Percentiles rank a stretch among this genome's conserved stretches.
phyloP scores from a whole-genome alignment of 1,284 basidiomycete genomes.

The Rhizoctonia solani region DNA sequence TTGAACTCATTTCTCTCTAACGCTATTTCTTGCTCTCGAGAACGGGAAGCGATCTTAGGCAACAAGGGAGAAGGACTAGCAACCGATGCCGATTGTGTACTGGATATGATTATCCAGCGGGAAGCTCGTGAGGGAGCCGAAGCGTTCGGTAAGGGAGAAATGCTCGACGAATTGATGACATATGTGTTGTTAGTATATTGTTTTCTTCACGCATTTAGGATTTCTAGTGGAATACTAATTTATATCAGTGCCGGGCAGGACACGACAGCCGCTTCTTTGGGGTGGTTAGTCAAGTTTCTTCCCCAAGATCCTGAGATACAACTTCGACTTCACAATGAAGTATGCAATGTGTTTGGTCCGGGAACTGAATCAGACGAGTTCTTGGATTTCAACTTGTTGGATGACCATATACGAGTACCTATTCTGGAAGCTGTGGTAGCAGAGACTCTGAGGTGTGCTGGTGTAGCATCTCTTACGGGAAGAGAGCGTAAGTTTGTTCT shows the following conservation, averaged over 20 bases:
- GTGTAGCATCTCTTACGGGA: neutral
- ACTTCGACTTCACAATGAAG: constrained; percentile 13
- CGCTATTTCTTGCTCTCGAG: neutral
- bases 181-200: neutral
- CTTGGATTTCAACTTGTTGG: neutral
- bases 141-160: neutral
- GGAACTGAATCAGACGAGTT: neutral
- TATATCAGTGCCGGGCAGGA: constrained; percentile 12
- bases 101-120: constrained; percentile 22
- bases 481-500: neutral
- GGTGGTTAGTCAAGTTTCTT: constrained; percentile 16
- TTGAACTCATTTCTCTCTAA: neutral
- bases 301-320: constrained; percentile 5
- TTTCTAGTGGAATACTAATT: neutral
- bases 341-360: constrained; percentile 13
- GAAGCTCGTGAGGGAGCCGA: constrained; percentile 13
- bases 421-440: constrained; percentile 24
- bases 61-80: neutral
- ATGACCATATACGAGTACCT: neutral
- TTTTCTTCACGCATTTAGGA: neutral
- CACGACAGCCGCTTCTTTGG: constrained; percentile 2
- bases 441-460: constrained; percentile 16
- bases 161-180: constrained; percentile 25
- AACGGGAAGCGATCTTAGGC: neutral
- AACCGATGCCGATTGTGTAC: constrained; percentile 21